Evolutionary conservation across 208 protist genomes (phyloP).

Genomic region (Naegleria lovaniensis): DNA sequence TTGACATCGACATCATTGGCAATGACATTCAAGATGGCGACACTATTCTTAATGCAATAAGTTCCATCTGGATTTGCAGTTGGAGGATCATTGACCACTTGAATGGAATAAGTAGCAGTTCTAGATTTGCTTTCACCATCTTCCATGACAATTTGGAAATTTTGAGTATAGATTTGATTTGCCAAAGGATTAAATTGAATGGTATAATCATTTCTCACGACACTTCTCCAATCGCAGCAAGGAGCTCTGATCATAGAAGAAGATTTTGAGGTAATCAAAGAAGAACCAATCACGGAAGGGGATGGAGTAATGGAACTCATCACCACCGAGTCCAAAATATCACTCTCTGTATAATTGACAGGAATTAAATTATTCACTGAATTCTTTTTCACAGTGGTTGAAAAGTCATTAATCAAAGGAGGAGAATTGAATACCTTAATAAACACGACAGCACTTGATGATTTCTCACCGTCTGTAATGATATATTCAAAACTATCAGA

Average conservation of each 20-base stretch:
- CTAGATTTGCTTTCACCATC: background rate
- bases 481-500: background rate
- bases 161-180: background rate
- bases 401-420: background rate
- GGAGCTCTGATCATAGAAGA: background rate
- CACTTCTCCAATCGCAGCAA: background rate
- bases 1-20: background rate
- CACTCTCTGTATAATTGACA: background rate
- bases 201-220: background rate
- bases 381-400: background rate
- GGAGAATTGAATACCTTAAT: background rate
- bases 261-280: background rate
- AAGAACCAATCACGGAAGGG: background rate
- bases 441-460: background rate
- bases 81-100: background rate
- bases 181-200: background rate
- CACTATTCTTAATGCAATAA: background rate
- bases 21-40: background rate
- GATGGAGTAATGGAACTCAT: background rate
- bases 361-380: background rate
- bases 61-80: background rate
- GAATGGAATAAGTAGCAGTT: background rate
- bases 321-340: background rate
- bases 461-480: background rate
- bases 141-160: background rate